Percentiles rank a stretch among this genome's conserved stretches.
Conservation (phyloP, 441 rosid species). For the Arabidopsis lyrata region DNA sequence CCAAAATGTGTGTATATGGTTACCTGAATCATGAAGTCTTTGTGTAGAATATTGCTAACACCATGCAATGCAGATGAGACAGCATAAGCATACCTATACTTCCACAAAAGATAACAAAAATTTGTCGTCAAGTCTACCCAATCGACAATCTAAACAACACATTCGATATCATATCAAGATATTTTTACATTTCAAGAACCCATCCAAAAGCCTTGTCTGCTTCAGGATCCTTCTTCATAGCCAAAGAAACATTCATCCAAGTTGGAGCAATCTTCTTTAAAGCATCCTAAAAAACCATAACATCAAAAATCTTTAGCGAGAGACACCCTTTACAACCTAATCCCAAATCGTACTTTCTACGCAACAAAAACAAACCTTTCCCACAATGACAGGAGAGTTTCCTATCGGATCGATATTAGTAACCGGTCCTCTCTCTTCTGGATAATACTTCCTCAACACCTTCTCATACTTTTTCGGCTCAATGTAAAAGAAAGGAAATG, state of each 20-base stretch:
- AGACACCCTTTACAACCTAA: conserved; percentile 16
- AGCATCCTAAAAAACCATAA: conserved; percentile 61
- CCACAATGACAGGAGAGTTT: conserved; percentile 93
- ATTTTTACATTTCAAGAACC: conserved; percentile 94
- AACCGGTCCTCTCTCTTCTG: conserved; percentile 81
- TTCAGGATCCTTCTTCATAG: conserved; percentile 98
- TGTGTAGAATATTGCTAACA: conserved; percentile 80
- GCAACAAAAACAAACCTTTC: conserved; percentile 60
- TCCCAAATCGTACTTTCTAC: conserved; percentile 1
- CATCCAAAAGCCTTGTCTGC: conserved; percentile 97
- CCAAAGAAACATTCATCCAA: conserved; percentile 98
- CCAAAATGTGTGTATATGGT: conserved; percentile 7
- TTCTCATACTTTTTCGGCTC: conserved; percentile 90
- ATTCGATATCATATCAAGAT: conserved; percentile 13
- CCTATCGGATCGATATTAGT: conserved; percentile 88
- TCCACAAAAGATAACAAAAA: conserved; percentile 36
- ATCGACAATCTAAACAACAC: not conserved
- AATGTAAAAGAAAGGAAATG: conserved; percentile 95
- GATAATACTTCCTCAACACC: conserved; percentile 77
- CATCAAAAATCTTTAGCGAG: not conserved
- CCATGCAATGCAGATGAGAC: conserved; percentile 93
- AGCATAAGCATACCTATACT: conserved; percentile 93
- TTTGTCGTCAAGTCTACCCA: not conserved
- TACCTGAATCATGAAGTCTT: conserved; percentile 99
- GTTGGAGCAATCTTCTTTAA: conserved; percentile 93